Base-by-base conservation (phyloP, 1,284 basidiomycete species). In the Sporisorium exsertum region DNA sequence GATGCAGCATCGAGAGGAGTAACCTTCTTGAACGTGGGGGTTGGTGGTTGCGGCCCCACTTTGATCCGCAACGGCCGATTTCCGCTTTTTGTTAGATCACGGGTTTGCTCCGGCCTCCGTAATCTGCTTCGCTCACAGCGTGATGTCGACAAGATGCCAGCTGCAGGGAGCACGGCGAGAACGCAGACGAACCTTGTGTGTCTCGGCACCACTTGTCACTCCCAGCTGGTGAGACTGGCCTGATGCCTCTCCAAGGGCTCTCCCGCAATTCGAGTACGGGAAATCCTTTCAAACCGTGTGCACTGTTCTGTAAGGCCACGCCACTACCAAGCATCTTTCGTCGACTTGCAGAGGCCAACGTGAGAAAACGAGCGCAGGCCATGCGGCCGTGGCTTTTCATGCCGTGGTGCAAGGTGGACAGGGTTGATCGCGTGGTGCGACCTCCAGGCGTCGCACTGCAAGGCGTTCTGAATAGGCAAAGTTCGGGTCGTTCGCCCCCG, bases 111-210 rank as follows among this genome's bases (percentile, higher is more conserved):
- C 15, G 16, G 26, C 47, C 27, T 10, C 16, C 13, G 26, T 49
- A 15, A 26, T 15, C 24, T 46, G 45, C 22, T 47, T 12, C 26
- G 46, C 5, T 26, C 26, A n/a, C n/a, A 16, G 35, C 51, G 26
- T 40, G 51, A 35, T 40, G 22, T 18, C n/a, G 32, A 51, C 20
- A 16, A 15, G 43, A 52, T 63, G 32, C 61, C 61, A 29, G 61
- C 54, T 63, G 61, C 61, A 63, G 54, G 61, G 61, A 63, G 61
- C 33, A 43, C 29, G 45, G 29, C 27, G 49, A 50, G 16, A 27
- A 16, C 47, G 27, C 18, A 40, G 18, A 20, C 40, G 18, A 20
- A 43, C 40, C n/a, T 20, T 49, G 47, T 49, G 47, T 29, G 24
- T 47, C 46, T 47, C 46, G 46, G 46, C 46, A 47, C 26, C 37